Conservation (phyloP, 257 asterid species). For the Paraleonurus japonicus region DNA sequence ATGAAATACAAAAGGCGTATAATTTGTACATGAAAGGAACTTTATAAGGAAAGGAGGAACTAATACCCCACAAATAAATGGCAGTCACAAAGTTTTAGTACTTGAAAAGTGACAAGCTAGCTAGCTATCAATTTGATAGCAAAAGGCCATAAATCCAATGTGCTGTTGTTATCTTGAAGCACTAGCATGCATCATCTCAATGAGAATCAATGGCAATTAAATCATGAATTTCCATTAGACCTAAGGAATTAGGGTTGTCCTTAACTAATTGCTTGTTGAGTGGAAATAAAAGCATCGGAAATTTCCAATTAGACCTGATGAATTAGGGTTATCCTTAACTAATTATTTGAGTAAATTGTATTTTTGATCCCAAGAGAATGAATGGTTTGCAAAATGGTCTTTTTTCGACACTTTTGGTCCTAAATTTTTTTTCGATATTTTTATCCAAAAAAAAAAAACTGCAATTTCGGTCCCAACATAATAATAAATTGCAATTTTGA, state of each 20-base stretch:
- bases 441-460: too few species aligned
- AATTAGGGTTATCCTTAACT: constrained; percentile 1
- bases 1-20: neutral
- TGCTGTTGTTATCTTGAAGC: constrained; percentile 3
- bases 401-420: too few species aligned
- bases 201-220: constrained; percentile 9
- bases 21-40: neutral
- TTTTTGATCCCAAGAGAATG: too few species aligned
- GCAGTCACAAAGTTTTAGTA: constrained; percentile 11
- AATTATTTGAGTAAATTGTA: too few species aligned
- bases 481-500: too few species aligned
- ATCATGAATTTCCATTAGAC: constrained; percentile 21
- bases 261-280: constrained; percentile 22
- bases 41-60: neutral
- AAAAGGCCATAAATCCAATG: neutral
- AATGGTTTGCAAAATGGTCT: too few species aligned
- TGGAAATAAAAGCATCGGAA: too few species aligned
- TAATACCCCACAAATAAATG: neutral
- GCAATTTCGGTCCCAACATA: too few species aligned
- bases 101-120: constrained; percentile 2
- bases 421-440: too few species aligned
- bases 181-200: neutral
- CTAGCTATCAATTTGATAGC: neutral
- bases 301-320: constrained; percentile 15
- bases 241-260: constrained; percentile 2